phyloP scores from a whole-genome alignment of 2,329 filamentous ascomycete genomes.

The Lasiodiplodia citricola region DNA sequence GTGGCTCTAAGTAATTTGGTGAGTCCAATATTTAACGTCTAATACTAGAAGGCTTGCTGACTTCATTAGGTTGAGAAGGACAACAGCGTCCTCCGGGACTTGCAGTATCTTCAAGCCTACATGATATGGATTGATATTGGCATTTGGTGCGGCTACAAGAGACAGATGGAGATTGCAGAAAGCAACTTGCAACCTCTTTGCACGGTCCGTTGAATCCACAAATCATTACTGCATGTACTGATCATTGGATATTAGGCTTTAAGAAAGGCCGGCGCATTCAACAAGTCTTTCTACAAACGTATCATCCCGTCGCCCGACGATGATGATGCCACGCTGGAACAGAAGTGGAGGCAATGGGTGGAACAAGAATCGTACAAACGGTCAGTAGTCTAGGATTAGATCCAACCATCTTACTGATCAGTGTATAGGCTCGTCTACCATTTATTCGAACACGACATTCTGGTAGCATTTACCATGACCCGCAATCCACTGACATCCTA shows the following conservation, averaged over 20 bases:
- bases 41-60: not conserved
- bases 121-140: conserved; percentile 59
- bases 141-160: conserved; percentile 64
- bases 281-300: conserved; percentile 59
- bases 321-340: conserved; percentile 61
- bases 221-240: not conserved
- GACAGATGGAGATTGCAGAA: conserved; percentile 65
- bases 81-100: conserved; percentile 48
- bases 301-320: conserved; percentile 60
- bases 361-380: conserved; percentile 63
- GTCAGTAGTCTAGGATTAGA: conserved; percentile 25
- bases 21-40: not conserved
- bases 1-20: conserved; percentile 36
- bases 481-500: conserved; percentile 71
- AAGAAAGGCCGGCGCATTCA: conserved; percentile 62
- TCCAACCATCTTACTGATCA: conserved; percentile 16
- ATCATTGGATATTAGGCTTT: conserved; percentile 47
- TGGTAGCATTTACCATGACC: conserved; percentile 69
- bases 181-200: conserved; percentile 61
- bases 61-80: conserved; percentile 33
- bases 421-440: conserved; percentile 69
- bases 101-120: conserved; percentile 59
- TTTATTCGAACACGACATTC: conserved; percentile 68
- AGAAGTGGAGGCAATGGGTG: conserved; percentile 70
- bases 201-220: conserved; percentile 39